Percentiles rank a stretch among this genome's conserved stretches.
These are phyloP conservation scores for Pseudocercospora cruenta DNA, from an alignment of 2,329 filamentous ascomycete genomes.

Conservation along the genomic window DNA sequence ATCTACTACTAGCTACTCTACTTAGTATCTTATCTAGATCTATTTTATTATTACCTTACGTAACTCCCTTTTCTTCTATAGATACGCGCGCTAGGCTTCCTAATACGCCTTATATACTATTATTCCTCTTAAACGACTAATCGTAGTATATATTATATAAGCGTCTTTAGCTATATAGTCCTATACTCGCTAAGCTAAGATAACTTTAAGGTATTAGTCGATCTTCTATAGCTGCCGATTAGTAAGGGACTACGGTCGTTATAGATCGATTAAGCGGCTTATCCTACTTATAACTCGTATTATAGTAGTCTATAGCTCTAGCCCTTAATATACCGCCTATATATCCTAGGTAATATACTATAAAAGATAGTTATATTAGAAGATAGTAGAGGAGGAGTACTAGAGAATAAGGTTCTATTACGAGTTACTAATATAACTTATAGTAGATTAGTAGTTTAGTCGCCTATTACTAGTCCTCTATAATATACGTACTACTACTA, in stretches of 20 bases:
- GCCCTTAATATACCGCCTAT: constrained; percentile 21
- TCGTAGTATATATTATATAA: neutral
- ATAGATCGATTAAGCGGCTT: neutral
- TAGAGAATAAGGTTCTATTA: constrained; percentile 21
- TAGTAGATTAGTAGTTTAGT: neutral
- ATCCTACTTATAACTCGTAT: constrained; percentile 5
- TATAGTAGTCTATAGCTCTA: constrained; percentile 11
- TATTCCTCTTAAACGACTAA: neutral
- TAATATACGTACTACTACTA: constrained; percentile 21
- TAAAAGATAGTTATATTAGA: constrained; percentile 27
- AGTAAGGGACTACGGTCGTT: neutral
- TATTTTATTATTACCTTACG: neutral
- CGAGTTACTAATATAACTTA: neutral
- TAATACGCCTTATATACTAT: neutral
- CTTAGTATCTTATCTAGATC: neutral
- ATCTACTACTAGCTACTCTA: neutral
- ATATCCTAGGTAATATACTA: constrained; percentile 24
- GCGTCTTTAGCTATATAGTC: neutral
- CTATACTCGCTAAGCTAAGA: neutral
- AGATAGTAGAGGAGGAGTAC: constrained; percentile 20
- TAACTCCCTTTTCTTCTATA: neutral
- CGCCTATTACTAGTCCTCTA: constrained; percentile 5
- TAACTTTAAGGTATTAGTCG: neutral
- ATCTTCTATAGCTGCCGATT: neutral
- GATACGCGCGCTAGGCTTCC: neutral